These are phyloP conservation scores for Camellia granthamiana DNA, from an alignment of 148 eudicot genomes.

Conservation along the genomic window DNA sequence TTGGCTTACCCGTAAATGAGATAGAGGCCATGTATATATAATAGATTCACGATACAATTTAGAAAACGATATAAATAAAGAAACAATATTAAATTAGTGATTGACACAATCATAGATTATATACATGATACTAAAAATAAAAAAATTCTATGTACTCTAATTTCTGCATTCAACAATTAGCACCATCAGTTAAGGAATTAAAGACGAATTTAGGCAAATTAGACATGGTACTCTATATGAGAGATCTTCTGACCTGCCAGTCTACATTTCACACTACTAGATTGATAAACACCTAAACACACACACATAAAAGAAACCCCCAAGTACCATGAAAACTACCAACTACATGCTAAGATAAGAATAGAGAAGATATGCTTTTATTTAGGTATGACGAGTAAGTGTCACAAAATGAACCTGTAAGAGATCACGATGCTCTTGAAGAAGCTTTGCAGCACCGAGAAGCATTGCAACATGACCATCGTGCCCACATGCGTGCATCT, in stretches of 20 bases:
- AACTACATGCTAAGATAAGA: not conserved
- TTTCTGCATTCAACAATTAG: no score
- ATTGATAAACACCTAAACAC: not conserved
- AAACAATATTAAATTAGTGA: no score
- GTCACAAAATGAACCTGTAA: conserved; percentile 49
- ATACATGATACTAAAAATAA: no score
- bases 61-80: no score
- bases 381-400: not conserved
- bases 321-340: not conserved
- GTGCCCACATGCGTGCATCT: conserved; percentile 96
- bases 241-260: not conserved
- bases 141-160: no score
- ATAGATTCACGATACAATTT: no score
- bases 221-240: not conserved
- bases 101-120: no score
- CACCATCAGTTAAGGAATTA: not conserved
- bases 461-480: conserved; percentile 95
- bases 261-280: not conserved
- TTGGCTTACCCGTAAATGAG: no score
- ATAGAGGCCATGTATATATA: no score
- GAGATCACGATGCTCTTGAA: conserved; percentile 64
- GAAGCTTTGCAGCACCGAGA: conserved; percentile 91
- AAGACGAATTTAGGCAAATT: not conserved
- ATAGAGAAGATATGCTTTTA: not conserved
- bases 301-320: not conserved